Percentiles rank a stretch among this genome's conserved stretches.
Conservation (phyloP, 2,329 filamentous ascomycete species). For the Microdochium nivale region DNA sequence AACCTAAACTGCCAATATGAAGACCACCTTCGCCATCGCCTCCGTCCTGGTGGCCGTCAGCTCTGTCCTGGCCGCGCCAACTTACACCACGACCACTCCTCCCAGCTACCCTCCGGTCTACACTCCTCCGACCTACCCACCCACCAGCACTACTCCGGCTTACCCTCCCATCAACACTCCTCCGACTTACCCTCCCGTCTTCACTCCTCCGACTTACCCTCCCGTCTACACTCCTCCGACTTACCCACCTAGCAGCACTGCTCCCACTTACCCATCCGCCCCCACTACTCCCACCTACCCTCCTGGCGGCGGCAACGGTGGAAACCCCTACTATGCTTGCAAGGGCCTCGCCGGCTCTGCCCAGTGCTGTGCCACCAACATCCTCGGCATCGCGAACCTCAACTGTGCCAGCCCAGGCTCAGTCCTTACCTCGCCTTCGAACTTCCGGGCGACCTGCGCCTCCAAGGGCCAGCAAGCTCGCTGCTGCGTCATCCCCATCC, state of each 20-base stretch:
- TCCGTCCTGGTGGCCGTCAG: not conserved
- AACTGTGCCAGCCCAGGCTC: conserved; percentile 40
- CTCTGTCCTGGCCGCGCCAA: not conserved
- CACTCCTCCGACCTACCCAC: not conserved
- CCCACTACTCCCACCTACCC: too few relatives aligned
- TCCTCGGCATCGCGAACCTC: conserved; percentile 47
- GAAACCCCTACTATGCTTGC: conserved; percentile 30
- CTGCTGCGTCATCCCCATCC: conserved; percentile 41
- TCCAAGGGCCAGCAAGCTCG: conserved; percentile 34
- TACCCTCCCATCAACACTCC: too few relatives aligned
- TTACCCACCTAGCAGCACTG: too few relatives aligned
- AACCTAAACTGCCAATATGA: not conserved
- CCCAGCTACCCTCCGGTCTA: too few relatives aligned
- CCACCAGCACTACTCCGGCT: too few relatives aligned
- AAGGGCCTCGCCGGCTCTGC: conserved; percentile 31
- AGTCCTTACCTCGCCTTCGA: conserved; percentile 25
- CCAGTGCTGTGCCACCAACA: conserved; percentile 54
- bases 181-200: too few relatives aligned
- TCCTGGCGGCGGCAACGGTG: too few relatives aligned
- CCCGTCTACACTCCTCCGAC: not conserved
- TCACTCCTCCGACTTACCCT: too few relatives aligned
- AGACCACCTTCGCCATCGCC: not conserved
- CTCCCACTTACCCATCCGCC: too few relatives aligned
- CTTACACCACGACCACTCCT: too few relatives aligned
- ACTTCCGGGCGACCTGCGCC: conserved; percentile 36